Percentiles rank a stretch among this genome's conserved stretches.
Conservation (phyloP, 2,329 filamentous ascomycete genomes). For the Kalaharituber pfeilii region DNA sequence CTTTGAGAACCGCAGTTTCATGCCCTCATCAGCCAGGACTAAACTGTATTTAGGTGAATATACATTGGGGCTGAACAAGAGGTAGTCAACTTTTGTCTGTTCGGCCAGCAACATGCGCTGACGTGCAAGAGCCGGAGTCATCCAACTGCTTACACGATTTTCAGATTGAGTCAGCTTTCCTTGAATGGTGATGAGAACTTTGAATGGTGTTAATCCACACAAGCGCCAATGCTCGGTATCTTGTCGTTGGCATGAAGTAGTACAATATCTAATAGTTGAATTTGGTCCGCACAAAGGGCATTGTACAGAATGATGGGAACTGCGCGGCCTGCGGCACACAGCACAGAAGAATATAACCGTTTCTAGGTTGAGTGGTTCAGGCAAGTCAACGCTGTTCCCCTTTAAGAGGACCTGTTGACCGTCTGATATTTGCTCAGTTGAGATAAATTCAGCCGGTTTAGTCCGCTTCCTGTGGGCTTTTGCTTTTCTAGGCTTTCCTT, state of each 20-base stretch:
- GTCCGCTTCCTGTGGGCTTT: background rate
- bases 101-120: background rate
- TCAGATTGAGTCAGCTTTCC: background rate
- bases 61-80: background rate
- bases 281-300: background rate
- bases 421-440: background rate
- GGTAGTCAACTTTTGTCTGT: background rate
- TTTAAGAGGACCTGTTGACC: no score
- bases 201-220: background rate
- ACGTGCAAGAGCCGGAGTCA: background rate
- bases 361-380: background rate
- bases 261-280: background rate
- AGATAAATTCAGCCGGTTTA: background rate
- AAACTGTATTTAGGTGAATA: background rate
- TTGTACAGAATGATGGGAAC: background rate
- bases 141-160: background rate
- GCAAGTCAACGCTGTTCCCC: no score
- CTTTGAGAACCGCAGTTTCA: background rate
- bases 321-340: background rate
- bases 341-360: background rate
- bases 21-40: background rate
- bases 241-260: background rate
- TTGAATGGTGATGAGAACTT: background rate
- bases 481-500: background rate
- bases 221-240: conserved; percentile 1